Conservation (phyloP, 148 eudicot genomes). For the Dianthus caryophyllus region DNA sequence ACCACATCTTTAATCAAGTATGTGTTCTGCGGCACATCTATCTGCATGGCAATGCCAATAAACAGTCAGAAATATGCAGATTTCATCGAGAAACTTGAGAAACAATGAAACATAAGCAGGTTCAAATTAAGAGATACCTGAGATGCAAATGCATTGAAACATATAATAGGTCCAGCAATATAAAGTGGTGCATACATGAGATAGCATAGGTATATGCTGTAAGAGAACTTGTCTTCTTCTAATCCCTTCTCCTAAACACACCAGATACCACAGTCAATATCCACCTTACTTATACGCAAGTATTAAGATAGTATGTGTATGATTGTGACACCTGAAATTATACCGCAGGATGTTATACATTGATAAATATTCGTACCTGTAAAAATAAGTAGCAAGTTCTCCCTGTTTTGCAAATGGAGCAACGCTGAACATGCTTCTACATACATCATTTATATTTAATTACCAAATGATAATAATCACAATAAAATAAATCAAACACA, state of each 20-base stretch:
- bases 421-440: slow-evolving; percentile 77
- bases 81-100: not conserved
- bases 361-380: slow-evolving; percentile 47
- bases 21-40: slow-evolving; percentile 65
- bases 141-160: slow-evolving; percentile 89
- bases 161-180: slow-evolving; percentile 88
- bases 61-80: not conserved
- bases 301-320: not conserved
- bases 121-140: slow-evolving; percentile 50
- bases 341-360: not conserved
- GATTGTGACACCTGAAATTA: not conserved
- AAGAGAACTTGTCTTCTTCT: slow-evolving; percentile 53
- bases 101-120: not conserved
- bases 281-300: slow-evolving; percentile 7
- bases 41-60: slow-evolving; percentile 41
- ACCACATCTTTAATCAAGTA: slow-evolving; percentile 51
- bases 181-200: slow-evolving; percentile 88
- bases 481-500: not conserved
- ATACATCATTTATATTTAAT: slow-evolving; percentile 21
- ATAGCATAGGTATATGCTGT: slow-evolving; percentile 69
- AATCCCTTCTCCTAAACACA: slow-evolving; percentile 65
- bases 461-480: no score
- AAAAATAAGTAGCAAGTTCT: slow-evolving; percentile 69
- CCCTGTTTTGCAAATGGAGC: slow-evolving; percentile 72
- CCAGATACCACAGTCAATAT: slow-evolving; percentile 9